phyloP scores from a whole-genome alignment of 2,329 filamentous ascomycete genomes.

The Verticillium zaregamsianum region DNA sequence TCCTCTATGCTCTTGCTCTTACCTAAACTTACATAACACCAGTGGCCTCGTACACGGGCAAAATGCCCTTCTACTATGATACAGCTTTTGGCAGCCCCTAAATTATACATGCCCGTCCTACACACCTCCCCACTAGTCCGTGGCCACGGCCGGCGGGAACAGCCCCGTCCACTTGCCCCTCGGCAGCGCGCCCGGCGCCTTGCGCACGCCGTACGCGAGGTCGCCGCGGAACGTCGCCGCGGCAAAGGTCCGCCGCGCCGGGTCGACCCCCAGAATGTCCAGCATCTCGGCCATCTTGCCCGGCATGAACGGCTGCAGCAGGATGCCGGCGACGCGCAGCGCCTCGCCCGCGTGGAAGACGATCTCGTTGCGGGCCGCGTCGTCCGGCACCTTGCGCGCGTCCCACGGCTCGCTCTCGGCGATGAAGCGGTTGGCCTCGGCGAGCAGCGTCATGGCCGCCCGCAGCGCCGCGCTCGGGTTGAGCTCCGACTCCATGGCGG shows the following conservation, averaged over 20 bases:
- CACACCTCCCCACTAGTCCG: neutral
- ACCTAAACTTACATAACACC: slow-evolving; percentile 1
- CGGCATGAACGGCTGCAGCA: slow-evolving; percentile 90
- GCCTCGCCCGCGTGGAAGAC: slow-evolving; percentile 73
- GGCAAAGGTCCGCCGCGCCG: slow-evolving; percentile 55
- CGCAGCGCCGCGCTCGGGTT: slow-evolving; percentile 64
- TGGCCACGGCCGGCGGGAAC: slow-evolving; percentile 40
- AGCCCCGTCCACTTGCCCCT: slow-evolving; percentile 36
- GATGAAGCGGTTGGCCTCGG: slow-evolving; percentile 48
- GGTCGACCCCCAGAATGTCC: slow-evolving; percentile 70
- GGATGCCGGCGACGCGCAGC: slow-evolving; percentile 73
- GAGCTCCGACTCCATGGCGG: slow-evolving; percentile 57
- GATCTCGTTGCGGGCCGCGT: slow-evolving; percentile 41
- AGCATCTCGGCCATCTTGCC: slow-evolving; percentile 68
- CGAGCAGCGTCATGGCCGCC: slow-evolving; percentile 57
- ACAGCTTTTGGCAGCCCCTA: neutral
- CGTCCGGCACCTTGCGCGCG: slow-evolving; percentile 34
- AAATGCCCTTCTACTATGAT: neutral
- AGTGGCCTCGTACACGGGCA: neutral
- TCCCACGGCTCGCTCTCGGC: slow-evolving; percentile 66
- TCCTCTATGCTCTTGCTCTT: neutral
- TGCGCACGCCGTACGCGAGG: slow-evolving; percentile 58
- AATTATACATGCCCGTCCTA: too few relatives aligned
- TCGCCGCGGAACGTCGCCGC: slow-evolving; percentile 63
- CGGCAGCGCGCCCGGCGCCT: slow-evolving; percentile 21